phyloP scores from a whole-genome alignment of 1,139 yeast species.

The Meyerozyma athensensis region DNA sequence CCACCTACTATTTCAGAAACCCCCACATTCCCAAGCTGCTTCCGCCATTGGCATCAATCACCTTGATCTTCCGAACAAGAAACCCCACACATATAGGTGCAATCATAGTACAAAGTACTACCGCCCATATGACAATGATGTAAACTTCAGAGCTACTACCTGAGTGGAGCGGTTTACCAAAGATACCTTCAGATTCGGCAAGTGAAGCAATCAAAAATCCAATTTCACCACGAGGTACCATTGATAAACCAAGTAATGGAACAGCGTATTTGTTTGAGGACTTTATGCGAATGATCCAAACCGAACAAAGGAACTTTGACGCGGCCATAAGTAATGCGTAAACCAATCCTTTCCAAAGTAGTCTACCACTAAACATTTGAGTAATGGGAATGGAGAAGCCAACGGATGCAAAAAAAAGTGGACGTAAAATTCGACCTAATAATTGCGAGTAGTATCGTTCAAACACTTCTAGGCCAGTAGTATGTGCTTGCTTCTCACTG shows the following conservation, averaged over 20 bases:
- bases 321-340: not conserved
- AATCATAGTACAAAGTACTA: slow-evolving; percentile 1
- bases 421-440: not conserved
- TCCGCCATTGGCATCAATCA: slow-evolving; percentile 1
- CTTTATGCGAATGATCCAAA: slow-evolving; percentile 1
- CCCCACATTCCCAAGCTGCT: slow-evolving; percentile 2
- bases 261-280: slow-evolving; percentile 1
- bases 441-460: not conserved
- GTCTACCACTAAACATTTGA: not conserved
- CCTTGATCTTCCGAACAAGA: slow-evolving; percentile 1
- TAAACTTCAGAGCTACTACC: slow-evolving; percentile 2
- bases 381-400: slow-evolving; percentile 3
- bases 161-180: not conserved
- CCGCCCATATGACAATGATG: slow-evolving; percentile 2
- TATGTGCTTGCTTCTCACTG: not conserved
- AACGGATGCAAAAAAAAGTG: not conserved
- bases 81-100: not conserved
- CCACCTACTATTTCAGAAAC: no score
- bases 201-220: slow-evolving; percentile 3
- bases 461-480: not conserved
- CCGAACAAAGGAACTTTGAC: not conserved
- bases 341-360: slow-evolving; percentile 3
- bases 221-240: slow-evolving; percentile 3
- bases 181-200: not conserved
- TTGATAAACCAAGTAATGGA: slow-evolving; percentile 1